phyloP scores from a whole-genome alignment of 345 rosid species.

The Kernera saxatilis region DNA sequence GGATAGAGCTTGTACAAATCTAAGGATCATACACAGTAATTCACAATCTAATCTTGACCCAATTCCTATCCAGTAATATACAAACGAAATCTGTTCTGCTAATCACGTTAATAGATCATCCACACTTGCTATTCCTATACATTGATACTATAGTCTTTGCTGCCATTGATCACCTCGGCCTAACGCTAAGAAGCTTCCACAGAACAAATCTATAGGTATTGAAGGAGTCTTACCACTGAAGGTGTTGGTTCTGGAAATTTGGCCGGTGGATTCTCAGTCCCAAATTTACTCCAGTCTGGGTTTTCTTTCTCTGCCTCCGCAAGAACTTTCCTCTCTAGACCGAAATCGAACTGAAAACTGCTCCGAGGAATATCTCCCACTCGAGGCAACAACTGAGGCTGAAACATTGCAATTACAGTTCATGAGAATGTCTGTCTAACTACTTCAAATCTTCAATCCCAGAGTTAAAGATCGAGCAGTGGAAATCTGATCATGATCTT shows the following conservation, averaged over 20 bases:
- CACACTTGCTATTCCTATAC: not conserved
- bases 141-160: not conserved
- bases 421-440: not conserved
- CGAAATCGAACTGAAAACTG: conserved; percentile 74
- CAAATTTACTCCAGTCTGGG: conserved; percentile 68
- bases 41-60: not conserved
- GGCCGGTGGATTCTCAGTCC: conserved; percentile 51
- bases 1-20: not conserved
- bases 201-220: not conserved
- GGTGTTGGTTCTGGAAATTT: conserved; percentile 42
- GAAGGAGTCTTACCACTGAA: conserved; percentile 36
- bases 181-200: not conserved
- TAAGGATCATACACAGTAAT: not conserved
- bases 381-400: conserved; percentile 64
- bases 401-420: conserved; percentile 17
- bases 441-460: not conserved
- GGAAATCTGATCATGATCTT: not conserved
- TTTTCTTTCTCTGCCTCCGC: conserved; percentile 71
- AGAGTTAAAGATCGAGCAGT: not conserved
- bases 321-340: conserved; percentile 58
- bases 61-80: not conserved
- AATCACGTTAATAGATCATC: not conserved
- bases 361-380: conserved; percentile 68
- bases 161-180: not conserved
- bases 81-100: not conserved